Conservation (phyloP, 2,329 filamentous ascomycete species). For the Colletotrichum gloeosporioides region DNA sequence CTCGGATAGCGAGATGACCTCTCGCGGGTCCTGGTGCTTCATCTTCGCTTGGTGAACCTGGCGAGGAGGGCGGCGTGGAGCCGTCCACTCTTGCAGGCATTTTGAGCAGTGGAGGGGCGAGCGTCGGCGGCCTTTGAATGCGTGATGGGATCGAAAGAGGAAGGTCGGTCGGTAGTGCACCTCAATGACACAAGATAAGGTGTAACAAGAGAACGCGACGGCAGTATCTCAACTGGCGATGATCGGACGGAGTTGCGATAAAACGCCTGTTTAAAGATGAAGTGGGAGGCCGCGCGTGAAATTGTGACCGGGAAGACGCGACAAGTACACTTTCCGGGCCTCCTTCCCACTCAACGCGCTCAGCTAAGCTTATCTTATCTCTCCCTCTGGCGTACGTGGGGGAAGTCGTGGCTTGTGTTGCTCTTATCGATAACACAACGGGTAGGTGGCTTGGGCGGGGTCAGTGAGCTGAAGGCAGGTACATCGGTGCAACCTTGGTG, state of each 20-base stretch:
- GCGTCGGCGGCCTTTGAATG: background rate
- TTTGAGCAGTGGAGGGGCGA: background rate
- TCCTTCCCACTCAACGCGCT: constrained; percentile 19
- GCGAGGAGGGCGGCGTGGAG: constrained; percentile 25
- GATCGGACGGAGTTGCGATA: background rate
- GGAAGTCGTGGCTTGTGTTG: background rate
- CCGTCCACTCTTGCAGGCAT: constrained; percentile 15
- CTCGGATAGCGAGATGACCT: constrained; percentile 30
- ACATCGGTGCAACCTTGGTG: background rate
- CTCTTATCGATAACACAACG: background rate
- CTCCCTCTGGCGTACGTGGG: background rate
- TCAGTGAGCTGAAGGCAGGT: background rate
- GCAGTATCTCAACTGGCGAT: background rate
- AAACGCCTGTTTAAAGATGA: background rate
- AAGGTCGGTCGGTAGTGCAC: background rate
- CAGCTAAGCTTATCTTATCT: background rate
- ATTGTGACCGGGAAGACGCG: constrained; percentile 15
- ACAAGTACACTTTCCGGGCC: constrained; percentile 2
- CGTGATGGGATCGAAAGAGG: background rate
- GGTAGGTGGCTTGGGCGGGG: constrained; percentile 14
- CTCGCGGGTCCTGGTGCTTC: background rate
- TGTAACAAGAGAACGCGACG: background rate
- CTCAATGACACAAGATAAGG: background rate
- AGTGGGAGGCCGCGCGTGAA: background rate
- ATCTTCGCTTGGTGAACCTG: constrained; percentile 19